Evolutionary conservation across 1,284 basidiomycete genomes (phyloP).

Genomic region (Neotropicomus parvogracilis): DNA sequence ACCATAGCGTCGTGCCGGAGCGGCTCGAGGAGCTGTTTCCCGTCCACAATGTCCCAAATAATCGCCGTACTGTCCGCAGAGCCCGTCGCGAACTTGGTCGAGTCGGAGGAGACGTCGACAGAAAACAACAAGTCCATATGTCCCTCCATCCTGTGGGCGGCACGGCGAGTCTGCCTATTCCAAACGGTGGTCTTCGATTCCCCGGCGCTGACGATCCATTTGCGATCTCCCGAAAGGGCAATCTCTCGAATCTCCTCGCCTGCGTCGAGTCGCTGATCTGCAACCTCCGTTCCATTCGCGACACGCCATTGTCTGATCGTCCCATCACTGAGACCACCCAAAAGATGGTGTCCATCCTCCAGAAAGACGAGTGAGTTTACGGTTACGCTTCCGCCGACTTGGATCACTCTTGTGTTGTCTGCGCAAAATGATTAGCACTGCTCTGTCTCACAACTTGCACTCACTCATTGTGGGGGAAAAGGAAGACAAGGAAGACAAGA

Average conservation of each 20-base stretch:
- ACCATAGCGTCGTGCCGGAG: no score
- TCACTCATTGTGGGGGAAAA: not conserved
- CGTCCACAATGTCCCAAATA: no score
- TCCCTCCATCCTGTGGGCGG: not conserved
- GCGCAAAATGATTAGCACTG: not conserved
- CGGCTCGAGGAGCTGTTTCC: no score
- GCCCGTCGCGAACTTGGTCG: not conserved
- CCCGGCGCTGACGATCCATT: not conserved
- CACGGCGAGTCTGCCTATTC: not conserved
- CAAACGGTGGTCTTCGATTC: not conserved
- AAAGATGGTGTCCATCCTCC: not conserved
- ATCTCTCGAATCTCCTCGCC: not conserved
- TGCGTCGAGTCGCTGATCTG: not conserved
- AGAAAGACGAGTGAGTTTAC: not conserved
- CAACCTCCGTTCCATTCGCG: not conserved
- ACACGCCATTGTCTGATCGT: not conserved
- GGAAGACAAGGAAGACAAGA: no score
- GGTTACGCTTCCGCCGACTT: not conserved
- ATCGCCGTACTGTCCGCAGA: not conserved
- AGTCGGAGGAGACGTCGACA: not conserved
- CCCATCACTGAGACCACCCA: not conserved
- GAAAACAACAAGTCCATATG: not conserved
- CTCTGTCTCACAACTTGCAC: not conserved
- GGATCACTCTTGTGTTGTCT: not conserved
- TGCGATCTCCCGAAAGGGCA: not conserved